Evolutionary conservation across 257 asterid species (phyloP), one percentile per base, ranked within the genome.

Genomic region (Nicotiana benthamiana): DNA sequence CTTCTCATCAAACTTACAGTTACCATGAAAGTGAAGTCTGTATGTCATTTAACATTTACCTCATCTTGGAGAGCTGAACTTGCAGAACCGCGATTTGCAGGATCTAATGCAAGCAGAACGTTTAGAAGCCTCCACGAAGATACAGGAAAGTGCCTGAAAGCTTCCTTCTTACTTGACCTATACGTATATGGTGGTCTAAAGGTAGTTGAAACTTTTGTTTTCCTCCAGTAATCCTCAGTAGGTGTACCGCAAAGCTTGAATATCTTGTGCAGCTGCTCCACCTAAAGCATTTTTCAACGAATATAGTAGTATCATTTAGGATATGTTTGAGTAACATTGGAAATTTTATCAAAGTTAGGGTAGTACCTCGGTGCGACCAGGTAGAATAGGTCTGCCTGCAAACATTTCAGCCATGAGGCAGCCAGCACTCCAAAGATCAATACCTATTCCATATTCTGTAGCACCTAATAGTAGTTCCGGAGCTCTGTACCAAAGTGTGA

Each of bases 401-500:
- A 90, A 89, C 97, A 94, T 92, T 89, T 94, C 98, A 4, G 97
- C 97, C 93, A 94, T 80, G 75, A 94, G 95, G 81, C 98, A 94
- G 4, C 98, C 98, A 1, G 83, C 97, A 46, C 98, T 94, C 98
- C 97, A 94, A 20, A 94, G 90, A 88, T 94, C 98, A 52, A 91
- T 90, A 0, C 94, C 97, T 27, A 79, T 46, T 26, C 97, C 97
- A 81, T 94, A 94, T 16, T 94, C 93, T 0, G 97, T 92, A 6
- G 97, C 83, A 11, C 97, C 98, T 10, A 94, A 32, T n/a, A 94
- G 87, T 28, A 94, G 88, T 89, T 94, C 97, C 0, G 96, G 97
- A 7, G 97, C 97, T 80, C 97, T 78, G 15, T 94, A 92, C 98
- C 98, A 94, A 76, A 94, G 94, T 3, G 98, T 94, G 81, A 94